Evolutionary conservation across 2,329 filamentous ascomycete species (phyloP).

Genomic region (Penicillium frequentans): DNA sequence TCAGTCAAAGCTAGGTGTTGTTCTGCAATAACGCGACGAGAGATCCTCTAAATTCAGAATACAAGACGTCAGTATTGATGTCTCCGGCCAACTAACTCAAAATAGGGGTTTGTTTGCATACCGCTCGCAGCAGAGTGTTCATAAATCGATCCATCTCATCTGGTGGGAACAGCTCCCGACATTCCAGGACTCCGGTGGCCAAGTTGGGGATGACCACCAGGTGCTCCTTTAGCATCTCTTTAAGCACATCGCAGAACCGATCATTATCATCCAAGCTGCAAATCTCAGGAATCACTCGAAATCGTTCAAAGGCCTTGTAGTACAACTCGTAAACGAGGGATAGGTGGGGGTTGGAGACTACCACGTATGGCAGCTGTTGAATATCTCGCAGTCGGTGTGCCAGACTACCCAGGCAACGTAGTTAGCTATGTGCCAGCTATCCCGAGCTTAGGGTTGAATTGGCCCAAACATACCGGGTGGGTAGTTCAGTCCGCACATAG

Average conservation of each 20-base stretch:
- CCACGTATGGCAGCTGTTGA: slow-evolving; percentile 92
- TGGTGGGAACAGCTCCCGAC: slow-evolving; percentile 75
- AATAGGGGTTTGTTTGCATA: slow-evolving; percentile 45
- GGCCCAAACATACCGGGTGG: slow-evolving; percentile 62
- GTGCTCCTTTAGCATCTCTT: slow-evolving; percentile 79
- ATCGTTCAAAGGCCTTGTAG: slow-evolving; percentile 90
- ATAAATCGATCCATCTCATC: slow-evolving; percentile 89
- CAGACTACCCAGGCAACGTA: slow-evolving; percentile 56
- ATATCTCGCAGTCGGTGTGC: slow-evolving; percentile 95
- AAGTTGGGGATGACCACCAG: slow-evolving; percentile 91
- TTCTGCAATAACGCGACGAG: slow-evolving; percentile 92
- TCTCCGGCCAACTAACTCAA: neutral
- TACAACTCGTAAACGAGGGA: slow-evolving; percentile 96
- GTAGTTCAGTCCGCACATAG: slow-evolving; percentile 93
- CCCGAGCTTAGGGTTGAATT: neutral
- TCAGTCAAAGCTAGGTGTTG: slow-evolving; percentile 94
- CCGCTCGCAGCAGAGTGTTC: slow-evolving; percentile 87
- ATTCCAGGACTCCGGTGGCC: slow-evolving; percentile 91
- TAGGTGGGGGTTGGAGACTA: slow-evolving; percentile 92
- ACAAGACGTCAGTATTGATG: neutral
- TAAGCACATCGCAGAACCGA: slow-evolving; percentile 75
- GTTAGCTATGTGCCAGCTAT: neutral
- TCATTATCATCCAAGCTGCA: slow-evolving; percentile 88
- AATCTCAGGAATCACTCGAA: slow-evolving; percentile 81
- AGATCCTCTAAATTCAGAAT: slow-evolving; percentile 69